A percentile compares a stretch with the other conserved stretches of the same genome.
Conservation (phyloP, 2,329 filamentous ascomycete genomes). For the Hypoxylon sp. region DNA sequence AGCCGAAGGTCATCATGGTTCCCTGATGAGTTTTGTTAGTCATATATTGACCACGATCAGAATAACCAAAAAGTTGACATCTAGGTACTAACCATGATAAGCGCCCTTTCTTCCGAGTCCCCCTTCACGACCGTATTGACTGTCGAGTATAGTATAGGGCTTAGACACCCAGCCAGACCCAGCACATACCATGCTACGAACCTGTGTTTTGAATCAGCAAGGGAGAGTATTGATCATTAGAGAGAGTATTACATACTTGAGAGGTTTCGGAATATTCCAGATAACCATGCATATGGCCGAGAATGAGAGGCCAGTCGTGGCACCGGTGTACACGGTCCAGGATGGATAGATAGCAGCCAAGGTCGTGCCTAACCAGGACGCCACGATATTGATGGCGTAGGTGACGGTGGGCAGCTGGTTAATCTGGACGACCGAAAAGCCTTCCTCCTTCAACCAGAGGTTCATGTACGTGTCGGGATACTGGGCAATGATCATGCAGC, state of each 20-base stretch:
- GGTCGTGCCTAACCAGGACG: conserved; percentile 58
- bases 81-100: conserved; percentile 44
- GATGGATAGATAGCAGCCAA: conserved; percentile 58
- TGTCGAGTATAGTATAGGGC: conserved; percentile 53
- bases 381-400: conserved; percentile 57
- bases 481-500: conserved; percentile 54
- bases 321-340: conserved; percentile 57
- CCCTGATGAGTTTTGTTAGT: conserved; percentile 41
- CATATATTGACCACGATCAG: not conserved
- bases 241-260: conserved; percentile 49
- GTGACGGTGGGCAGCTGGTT: conserved; percentile 59
- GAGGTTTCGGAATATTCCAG: conserved; percentile 57
- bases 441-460: conserved; percentile 59
- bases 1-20: conserved; percentile 56
- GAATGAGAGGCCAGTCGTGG: conserved; percentile 51
- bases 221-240: not conserved
- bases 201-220: conserved; percentile 32
- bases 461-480: conserved; percentile 60
- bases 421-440: conserved; percentile 57
- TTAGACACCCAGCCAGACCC: conserved; percentile 50
- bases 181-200: conserved; percentile 54
- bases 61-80: not conserved
- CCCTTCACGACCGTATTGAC: conserved; percentile 54
- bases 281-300: conserved; percentile 56
- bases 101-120: conserved; percentile 51